Evolutionary conservation across 148 eudicot genomes (phyloP), one percentile per base, ranked within the genome.

Genomic region (Dysphania ambrosioides): DNA sequence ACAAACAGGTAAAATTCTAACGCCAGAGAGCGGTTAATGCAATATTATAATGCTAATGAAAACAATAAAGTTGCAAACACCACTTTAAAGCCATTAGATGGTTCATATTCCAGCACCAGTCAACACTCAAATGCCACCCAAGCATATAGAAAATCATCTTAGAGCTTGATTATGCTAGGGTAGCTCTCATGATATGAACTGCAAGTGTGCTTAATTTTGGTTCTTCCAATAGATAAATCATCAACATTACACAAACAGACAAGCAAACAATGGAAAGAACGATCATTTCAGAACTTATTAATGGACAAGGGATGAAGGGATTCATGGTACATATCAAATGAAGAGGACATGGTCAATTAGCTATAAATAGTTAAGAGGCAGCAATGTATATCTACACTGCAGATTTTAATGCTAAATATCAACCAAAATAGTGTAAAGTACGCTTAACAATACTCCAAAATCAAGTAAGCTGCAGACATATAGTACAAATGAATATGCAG

Each of bases 1-100:
- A 78, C 85, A 90, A 66, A 79, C 72, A 83, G 81, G 81, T 80
- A 68, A 81, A 75, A 72, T 82, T 85, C 88, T 87, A 79, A 68
- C 82, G 75, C 85, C 79, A 84, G 63, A 72, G 34, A 75, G 40
- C 53, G 83, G 79, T 85, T 77, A 83, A 76, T 41, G 75, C 74
- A 83, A 80, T 65, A 73, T 68, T 49, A 75, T 56, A 59, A 49
- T 60, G 67, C 55, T 49, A 72, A 40, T 55, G 27, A 53, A 63
- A 53, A 53, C 64, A 76, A 61, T 61, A 51, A 53, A 77, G 40
- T 6, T 72, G 77, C 74, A 73, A 68, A 32, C 66, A 68, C 49
- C 41, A 58, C 32, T 21, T 56, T 34, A 24, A 41, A 53, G 47
- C 60, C 60, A 23, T 27, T 29, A 41, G 38, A 23, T 27, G 59